Evolutionary conservation across 805 yeast genomes (phyloP).

Genomic region (Saitoella complicata): DNA sequence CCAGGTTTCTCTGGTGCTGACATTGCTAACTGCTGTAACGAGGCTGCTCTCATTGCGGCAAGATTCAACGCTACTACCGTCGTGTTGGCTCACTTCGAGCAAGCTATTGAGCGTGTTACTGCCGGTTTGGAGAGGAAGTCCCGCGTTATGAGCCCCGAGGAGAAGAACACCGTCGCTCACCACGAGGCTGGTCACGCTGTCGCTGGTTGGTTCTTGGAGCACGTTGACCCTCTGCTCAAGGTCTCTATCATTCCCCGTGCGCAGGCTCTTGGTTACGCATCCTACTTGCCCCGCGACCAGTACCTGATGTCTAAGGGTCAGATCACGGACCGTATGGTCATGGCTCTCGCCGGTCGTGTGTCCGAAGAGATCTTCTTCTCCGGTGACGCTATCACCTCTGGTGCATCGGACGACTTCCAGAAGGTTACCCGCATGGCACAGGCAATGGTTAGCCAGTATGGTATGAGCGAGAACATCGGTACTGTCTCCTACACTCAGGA

Average conservation of each 20-base stretch:
- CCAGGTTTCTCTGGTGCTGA: conserved; percentile 99
- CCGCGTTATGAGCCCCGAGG: conserved; percentile 66
- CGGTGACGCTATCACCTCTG: conserved; percentile 67
- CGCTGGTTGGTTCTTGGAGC: conserved; percentile 88
- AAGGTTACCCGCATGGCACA: conserved; percentile 90
- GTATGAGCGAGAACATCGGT: conserved; percentile 85
- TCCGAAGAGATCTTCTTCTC: conserved; percentile 80
- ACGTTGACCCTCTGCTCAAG: conserved; percentile 85
- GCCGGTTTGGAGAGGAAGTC: conserved; percentile 91
- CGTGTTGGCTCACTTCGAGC: conserved; percentile 68
- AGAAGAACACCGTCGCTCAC: conserved; percentile 80
- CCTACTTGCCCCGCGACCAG: conserved; percentile 86
- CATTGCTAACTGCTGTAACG: conserved; percentile 91
- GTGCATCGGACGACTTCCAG: conserved; percentile 92
- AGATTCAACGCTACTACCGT: conserved; percentile 60
- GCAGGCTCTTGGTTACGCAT: conserved; percentile 95
- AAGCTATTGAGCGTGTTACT: conserved; percentile 91
- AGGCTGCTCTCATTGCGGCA: conserved; percentile 94
- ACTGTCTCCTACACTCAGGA: conserved; percentile 58
- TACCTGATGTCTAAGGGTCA: conserved; percentile 64
- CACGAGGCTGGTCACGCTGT: conserved; percentile 99
- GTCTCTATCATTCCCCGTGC: conserved; percentile 93
- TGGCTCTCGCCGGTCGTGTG: conserved; percentile 96
- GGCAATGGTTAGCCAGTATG: conserved; percentile 79
- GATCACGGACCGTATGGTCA: conserved; percentile 76